Percentiles rank a stretch among this genome's conserved stretches.
Conservation (phyloP, 257 asterid species). For the Anisodus acutangulus region DNA sequence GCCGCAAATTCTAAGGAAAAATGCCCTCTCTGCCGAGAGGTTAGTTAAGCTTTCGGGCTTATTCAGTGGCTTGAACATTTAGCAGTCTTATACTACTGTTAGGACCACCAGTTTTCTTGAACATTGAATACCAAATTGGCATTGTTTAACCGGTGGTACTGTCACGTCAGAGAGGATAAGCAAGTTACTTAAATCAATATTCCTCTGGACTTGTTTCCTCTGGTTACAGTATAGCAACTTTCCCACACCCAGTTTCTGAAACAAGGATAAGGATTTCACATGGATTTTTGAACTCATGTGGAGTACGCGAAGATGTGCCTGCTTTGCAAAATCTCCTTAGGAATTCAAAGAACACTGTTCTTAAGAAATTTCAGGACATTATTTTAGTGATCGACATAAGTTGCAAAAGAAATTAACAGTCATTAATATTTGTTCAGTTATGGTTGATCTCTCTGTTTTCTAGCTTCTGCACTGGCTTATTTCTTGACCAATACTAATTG, state of each 20-base stretch:
- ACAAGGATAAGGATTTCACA: neutral
- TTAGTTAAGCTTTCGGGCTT: conserved; percentile 27
- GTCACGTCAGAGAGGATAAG: neutral
- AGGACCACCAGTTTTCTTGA: neutral
- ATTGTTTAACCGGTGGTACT: neutral
- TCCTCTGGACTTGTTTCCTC: neutral
- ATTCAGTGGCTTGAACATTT: neutral
- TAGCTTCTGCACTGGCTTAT: neutral
- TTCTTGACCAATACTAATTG: neutral
- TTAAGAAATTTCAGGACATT: neutral
- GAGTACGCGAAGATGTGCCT: neutral
- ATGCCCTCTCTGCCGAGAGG: conserved; percentile 97
- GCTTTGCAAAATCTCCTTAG: neutral
- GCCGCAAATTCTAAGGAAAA: conserved; percentile 55
- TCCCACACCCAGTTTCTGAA: neutral
- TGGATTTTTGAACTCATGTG: neutral
- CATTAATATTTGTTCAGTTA: neutral
- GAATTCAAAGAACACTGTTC: neutral
- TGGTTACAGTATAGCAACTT: neutral
- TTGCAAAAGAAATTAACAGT: neutral
- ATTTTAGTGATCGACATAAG: neutral
- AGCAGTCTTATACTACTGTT: neutral
- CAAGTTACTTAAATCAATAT: neutral
- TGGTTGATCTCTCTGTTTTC: conserved; percentile 12
- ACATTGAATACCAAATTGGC: neutral